Evolutionary conservation across 148 eudicot genomes (phyloP).

Genomic region (Polygonum aviculare): DNA sequence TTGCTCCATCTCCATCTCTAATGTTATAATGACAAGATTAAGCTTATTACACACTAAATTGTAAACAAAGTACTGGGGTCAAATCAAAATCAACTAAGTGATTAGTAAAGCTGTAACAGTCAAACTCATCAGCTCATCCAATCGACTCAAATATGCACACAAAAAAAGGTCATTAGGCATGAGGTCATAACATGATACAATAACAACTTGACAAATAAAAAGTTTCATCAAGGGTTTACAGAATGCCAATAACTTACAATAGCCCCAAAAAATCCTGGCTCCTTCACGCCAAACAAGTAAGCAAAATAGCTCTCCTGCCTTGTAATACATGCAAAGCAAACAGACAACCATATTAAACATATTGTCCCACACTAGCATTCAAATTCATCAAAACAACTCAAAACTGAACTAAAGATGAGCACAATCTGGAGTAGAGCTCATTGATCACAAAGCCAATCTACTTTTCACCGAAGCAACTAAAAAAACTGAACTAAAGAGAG

Average conservation of each 20-base stretch:
- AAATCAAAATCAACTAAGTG: not conserved
- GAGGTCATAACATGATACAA: too few relatives aligned
- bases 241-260: conserved; percentile 49
- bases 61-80: not conserved
- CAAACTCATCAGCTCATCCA: not conserved
- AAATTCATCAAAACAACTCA: not conserved
- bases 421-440: not conserved
- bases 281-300: conserved; percentile 91
- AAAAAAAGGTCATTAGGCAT: not conserved
- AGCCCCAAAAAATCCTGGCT: conserved; percentile 91
- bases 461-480: not conserved
- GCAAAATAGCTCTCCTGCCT: conserved; percentile 99
- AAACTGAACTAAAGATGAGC: not conserved
- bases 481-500: not conserved
- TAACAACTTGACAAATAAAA: not conserved
- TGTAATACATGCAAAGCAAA: conserved; percentile 14
- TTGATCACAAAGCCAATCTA: not conserved
- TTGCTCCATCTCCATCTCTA: not conserved
- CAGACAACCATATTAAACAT: not conserved
- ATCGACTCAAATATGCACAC: not conserved
- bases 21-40: not conserved
- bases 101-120: not conserved
- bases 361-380: not conserved
- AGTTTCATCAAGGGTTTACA: not conserved
- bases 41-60: not conserved